phyloP scores from a whole-genome alignment of 164 flowering plant genomes.

The Aristolochia contorta region DNA sequence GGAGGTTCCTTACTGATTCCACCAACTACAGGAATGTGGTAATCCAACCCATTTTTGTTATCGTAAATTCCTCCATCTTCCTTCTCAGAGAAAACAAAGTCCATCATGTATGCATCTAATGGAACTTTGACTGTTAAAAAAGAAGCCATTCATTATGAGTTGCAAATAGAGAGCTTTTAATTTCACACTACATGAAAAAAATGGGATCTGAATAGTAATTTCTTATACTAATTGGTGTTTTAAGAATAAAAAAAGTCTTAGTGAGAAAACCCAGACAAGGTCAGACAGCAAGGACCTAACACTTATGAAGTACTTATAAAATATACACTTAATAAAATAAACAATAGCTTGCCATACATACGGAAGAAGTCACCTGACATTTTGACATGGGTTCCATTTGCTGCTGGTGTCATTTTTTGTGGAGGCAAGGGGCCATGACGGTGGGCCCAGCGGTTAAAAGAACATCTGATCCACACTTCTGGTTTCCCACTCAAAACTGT shows the following conservation, averaged over 20 bases:
- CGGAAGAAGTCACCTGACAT: conserved; percentile 42
- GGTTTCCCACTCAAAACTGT: conserved; percentile 82
- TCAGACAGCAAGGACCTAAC: too few species aligned
- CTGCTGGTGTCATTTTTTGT: conserved; percentile 74
- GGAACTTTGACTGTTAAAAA: conserved; percentile 76
- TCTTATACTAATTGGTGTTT: too few species aligned
- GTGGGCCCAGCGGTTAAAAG: conserved; percentile 92
- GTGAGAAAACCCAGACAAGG: too few species aligned
- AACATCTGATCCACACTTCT: conserved; percentile 90
- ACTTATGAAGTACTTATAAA: too few species aligned
- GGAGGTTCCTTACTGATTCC: conserved; percentile 83
- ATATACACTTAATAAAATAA: too few species aligned
- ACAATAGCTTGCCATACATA: too few species aligned
- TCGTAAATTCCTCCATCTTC: conserved; percentile 93
- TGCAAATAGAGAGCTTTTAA: too few species aligned
- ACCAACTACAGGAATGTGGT: conserved; percentile 84
- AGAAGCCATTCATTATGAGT: not conserved
- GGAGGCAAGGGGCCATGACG: conserved; percentile 69
- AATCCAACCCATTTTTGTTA: conserved; percentile 80
- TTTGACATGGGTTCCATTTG: conserved; percentile 54
- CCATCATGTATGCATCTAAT: conserved; percentile 92
- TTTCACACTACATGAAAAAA: too few species aligned
- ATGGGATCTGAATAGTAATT: too few species aligned
- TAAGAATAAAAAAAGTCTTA: too few species aligned
- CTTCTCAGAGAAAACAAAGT: conserved; percentile 93